phyloP scores from a whole-genome alignment of 768 basidiomycete genomes.

The Agaricus subrufescens region DNA sequence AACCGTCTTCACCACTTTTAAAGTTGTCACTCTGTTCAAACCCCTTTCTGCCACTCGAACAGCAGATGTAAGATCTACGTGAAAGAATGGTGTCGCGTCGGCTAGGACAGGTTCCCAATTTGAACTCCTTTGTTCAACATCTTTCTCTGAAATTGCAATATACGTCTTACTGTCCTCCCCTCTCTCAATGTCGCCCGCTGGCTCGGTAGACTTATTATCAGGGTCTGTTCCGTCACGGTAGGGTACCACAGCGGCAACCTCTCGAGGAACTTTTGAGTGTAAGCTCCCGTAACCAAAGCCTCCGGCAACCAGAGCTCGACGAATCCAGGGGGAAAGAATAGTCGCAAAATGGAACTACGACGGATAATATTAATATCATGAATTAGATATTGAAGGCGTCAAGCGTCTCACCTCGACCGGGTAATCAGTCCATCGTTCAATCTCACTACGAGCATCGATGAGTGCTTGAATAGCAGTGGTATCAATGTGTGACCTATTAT shows the following conservation, averaged over 20 bases:
- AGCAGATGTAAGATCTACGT: slow-evolving; percentile 76
- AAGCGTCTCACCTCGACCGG: slow-evolving; percentile 54
- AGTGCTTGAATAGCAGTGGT: slow-evolving; percentile 89
- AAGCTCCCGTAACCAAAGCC: slow-evolving; percentile 79
- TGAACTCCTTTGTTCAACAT: neutral
- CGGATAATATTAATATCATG: neutral
- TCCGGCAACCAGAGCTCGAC: slow-evolving; percentile 82
- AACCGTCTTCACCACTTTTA: neutral
- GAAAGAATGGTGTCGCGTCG: slow-evolving; percentile 80
- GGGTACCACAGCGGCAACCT: slow-evolving; percentile 78
- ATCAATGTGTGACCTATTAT: slow-evolving; percentile 74
- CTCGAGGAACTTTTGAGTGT: slow-evolving; percentile 37
- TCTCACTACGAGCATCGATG: slow-evolving; percentile 79
- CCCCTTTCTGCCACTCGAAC: slow-evolving; percentile 63
- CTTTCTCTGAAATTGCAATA: slow-evolving; percentile 6
- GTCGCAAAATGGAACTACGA: slow-evolving; percentile 89
- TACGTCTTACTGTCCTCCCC: slow-evolving; percentile 14
- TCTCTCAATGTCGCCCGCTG: slow-evolving; percentile 22
- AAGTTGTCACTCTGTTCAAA: slow-evolving; percentile 16
- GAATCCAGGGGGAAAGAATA: slow-evolving; percentile 90
- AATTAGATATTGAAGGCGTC: neutral
- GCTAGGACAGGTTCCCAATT: slow-evolving; percentile 37
- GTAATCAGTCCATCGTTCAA: slow-evolving; percentile 84
- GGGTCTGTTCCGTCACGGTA: slow-evolving; percentile 36
- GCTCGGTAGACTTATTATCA: slow-evolving; percentile 7